These are phyloP conservation scores for Terfezia claveryi DNA, from an alignment of 495 filamentous ascomycete genomes.

Conservation along the genomic window DNA sequence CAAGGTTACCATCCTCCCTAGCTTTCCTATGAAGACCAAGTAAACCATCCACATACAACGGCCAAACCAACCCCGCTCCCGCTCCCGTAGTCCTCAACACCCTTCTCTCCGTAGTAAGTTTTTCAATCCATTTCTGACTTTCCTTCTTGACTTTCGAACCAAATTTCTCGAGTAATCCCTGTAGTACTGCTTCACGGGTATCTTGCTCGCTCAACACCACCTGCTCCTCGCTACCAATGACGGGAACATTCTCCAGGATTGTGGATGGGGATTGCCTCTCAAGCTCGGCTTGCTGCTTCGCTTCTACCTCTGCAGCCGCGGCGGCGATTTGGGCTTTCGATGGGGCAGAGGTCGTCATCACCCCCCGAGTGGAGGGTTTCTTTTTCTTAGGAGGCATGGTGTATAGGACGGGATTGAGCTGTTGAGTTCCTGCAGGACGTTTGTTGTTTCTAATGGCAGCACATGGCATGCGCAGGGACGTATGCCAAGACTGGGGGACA, in stretches of 20 bases:
- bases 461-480: no score
- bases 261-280: background rate
- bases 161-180: constrained; percentile 62
- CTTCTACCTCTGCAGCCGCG: constrained; percentile 1
- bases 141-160: constrained; percentile 33
- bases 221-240: background rate
- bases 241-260: background rate
- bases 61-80: constrained; percentile 2
- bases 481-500: no score
- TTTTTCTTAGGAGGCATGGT: no score
- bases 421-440: no score
- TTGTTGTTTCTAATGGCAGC: no score
- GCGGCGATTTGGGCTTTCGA: constrained; percentile 36
- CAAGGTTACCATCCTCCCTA: constrained; percentile 7
- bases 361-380: constrained; percentile 47
- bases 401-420: no score
- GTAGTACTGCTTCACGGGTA: constrained; percentile 23
- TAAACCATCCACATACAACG: constrained; percentile 10
- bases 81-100: constrained; percentile 6
- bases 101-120: constrained; percentile 9
- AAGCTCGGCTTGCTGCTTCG: constrained; percentile 18
- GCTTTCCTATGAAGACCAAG: constrained; percentile 5
- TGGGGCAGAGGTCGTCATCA: constrained; percentile 76
- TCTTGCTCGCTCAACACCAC: background rate
- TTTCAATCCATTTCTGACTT: constrained; percentile 8